A percentile compares a stretch with the other conserved stretches of the same genome.
Conservation (phyloP, 176 grass and related monocot genomes). For the Lolium rigidum region DNA sequence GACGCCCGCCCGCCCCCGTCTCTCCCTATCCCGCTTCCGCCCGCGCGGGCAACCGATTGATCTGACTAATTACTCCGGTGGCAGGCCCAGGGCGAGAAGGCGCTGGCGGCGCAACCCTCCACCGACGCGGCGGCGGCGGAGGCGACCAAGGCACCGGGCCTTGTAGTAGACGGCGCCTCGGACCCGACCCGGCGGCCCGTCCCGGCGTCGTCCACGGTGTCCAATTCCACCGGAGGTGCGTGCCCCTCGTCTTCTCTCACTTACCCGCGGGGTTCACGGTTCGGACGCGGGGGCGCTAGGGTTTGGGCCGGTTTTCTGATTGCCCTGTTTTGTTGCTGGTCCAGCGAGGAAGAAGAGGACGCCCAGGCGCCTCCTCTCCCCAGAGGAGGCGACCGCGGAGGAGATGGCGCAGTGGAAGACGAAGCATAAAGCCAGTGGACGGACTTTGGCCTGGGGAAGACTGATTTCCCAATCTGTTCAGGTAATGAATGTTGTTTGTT, state of each 20-base stretch:
- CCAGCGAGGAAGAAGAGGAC: constrained; percentile 39
- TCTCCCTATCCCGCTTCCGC: not conserved
- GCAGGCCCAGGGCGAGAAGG: constrained; percentile 7
- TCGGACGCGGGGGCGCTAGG: not conserved
- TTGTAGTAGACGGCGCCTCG: constrained; percentile 13
- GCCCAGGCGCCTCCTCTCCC: not conserved
- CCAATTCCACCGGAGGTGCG: constrained; percentile 34
- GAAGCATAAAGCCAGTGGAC: not conserved
- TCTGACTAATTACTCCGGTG: constrained; percentile 26
- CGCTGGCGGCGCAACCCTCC: not conserved
- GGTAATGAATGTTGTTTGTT: constrained; percentile 24
- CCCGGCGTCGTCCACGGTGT: constrained; percentile 21
- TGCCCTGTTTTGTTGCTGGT: not conserved
- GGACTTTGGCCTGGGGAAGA: constrained; percentile 42
- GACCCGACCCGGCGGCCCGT: constrained; percentile 27
- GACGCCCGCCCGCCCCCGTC: not conserved
- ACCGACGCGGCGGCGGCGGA: not conserved
- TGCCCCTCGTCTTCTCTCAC: not conserved
- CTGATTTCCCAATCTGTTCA: constrained; percentile 56
- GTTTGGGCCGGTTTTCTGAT: constrained; percentile 11
- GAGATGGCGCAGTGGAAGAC: constrained; percentile 25
- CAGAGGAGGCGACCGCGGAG: not conserved
- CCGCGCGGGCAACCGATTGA: constrained; percentile 8
- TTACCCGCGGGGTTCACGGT: not conserved
- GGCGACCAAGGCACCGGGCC: constrained; percentile 3